Evolutionary conservation across 139 green algal species (phyloP).

Genomic region (Haematococcus sp.): DNA sequence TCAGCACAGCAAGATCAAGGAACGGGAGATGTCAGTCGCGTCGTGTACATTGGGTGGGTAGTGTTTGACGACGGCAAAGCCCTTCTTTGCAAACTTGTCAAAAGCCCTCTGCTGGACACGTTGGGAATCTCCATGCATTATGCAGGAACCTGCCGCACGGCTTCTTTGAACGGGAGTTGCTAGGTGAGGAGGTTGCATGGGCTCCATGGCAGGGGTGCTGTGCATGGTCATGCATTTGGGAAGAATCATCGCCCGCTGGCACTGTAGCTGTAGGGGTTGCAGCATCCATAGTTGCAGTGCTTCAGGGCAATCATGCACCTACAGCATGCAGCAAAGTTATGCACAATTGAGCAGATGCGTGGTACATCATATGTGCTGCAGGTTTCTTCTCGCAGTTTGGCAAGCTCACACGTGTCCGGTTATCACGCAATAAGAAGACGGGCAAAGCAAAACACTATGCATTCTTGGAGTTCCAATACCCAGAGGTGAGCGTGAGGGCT

Average conservation of each 20-base stretch:
- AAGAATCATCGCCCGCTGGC: too few relatives aligned
- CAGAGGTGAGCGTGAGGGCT: slow-evolving; percentile 74
- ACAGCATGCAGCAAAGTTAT: too few relatives aligned
- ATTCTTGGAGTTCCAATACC: slow-evolving; percentile 70
- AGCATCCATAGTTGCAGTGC: too few relatives aligned
- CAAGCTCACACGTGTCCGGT: slow-evolving; percentile 52
- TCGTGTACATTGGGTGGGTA: slow-evolving; percentile 25
- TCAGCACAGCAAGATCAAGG: too few relatives aligned
- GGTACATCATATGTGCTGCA: slow-evolving; percentile 12
- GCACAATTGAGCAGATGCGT: too few relatives aligned
- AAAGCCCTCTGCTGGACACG: background rate
- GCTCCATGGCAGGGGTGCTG: background rate
- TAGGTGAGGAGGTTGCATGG: slow-evolving; percentile 51
- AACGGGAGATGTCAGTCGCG: background rate
- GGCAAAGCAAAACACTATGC: slow-evolving; percentile 63
- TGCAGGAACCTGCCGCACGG: slow-evolving; percentile 86
- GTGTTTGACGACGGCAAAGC: background rate
- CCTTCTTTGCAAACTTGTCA: too few relatives aligned
- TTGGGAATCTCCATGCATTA: background rate
- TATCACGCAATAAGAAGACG: slow-evolving; percentile 66
- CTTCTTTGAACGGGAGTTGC: slow-evolving; percentile 88
- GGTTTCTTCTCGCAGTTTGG: slow-evolving; percentile 77
- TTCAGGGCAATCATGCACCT: too few relatives aligned
- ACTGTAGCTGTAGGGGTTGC: too few relatives aligned
- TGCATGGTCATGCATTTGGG: too few relatives aligned